Evolutionary conservation across 106 monocot species (phyloP), one percentile per base, ranked within the genome.

Genomic region (Xerophyta viscosa): DNA sequence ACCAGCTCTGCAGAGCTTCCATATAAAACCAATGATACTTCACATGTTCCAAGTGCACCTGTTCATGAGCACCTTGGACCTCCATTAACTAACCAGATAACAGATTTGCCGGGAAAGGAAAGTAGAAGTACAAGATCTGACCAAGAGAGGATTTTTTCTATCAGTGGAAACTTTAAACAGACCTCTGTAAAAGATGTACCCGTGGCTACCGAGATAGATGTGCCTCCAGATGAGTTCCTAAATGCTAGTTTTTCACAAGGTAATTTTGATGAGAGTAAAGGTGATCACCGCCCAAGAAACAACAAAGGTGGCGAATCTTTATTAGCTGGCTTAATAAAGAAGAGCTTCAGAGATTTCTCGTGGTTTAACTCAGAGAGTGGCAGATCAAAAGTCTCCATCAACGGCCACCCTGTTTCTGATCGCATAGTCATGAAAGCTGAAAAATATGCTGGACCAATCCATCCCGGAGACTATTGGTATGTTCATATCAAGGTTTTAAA

Each of bases 391-490:
- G 82, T 90, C 64, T 82, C 61, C 0, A 41, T 99, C n/a, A 99
- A 99, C 61, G 82, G 82, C 8, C 83, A 80, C 64, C 68, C 54
- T 52, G 66, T 99, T 31, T 64, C 98, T 52, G 98, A 90, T 50
- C 79, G 82, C 24, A 48, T 75, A 20, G 56, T 90, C 30, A 99
- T 80, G 71, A 99, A 79, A 79, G 98, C 86, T 37, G 98, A 99
- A 63, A 89, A 90, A 46, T 68, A 60, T 55, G 86, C 98, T 44
- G 98, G 98, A 21, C 67, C 73, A 13, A 83, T 99, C 48, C 68
- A 79, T 77, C 72, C 90, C 41, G 98, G 90, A 56, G 76, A 83
- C 11, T 99, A 80, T 63, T 99, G 98, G 98, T 90, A 83, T 67
- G 63, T 25, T 50, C n/a, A n/a, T n/a, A n/a, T n/a, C n/a, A n/a